These are phyloP conservation scores for Suillus placidus DNA, from an alignment of 768 basidiomycete genomes.

Conservation along the genomic window DNA sequence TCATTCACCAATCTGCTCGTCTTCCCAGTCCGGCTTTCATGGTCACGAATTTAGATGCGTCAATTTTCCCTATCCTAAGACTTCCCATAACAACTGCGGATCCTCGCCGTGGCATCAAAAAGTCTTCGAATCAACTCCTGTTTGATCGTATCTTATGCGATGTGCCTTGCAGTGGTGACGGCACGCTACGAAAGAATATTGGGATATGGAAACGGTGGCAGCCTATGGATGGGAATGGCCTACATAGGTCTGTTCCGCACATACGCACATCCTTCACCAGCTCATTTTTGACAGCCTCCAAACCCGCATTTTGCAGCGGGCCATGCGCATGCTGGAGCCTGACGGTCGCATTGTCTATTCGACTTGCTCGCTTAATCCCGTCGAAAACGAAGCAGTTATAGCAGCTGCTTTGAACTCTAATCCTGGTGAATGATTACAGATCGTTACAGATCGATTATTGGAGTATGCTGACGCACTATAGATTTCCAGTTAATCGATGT, in stretches of 20 bases:
- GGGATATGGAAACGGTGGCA: conserved; percentile 96
- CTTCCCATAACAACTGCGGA: conserved; percentile 33
- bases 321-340: conserved; percentile 80
- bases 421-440: conserved; percentile 50
- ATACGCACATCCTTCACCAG: conserved; percentile 5
- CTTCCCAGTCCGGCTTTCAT: conserved; percentile 89
- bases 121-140: conserved; percentile 54
- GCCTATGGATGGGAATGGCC: conserved; percentile 83
- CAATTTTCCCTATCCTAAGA: conserved; percentile 74
- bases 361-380: conserved; percentile 95
- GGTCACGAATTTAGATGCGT: conserved; percentile 96
- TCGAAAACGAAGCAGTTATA: conserved; percentile 97
- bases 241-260: conserved; percentile 68
- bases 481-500: conserved; percentile 84
- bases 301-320: conserved; percentile 87
- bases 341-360: conserved; percentile 97
- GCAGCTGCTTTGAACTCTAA: conserved; percentile 77
- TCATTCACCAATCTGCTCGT: conserved; percentile 96
- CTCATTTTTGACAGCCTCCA: conserved; percentile 65
- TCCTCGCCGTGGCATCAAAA: conserved; percentile 37
- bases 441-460: background rate
- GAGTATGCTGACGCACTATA: conserved; percentile 23
- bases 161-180: conserved; percentile 98
- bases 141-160: conserved; percentile 97
- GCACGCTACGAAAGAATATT: conserved; percentile 91